A percentile compares a stretch with the other conserved stretches of the same genome.
phyloP scores from a whole-genome alignment of 2,329 filamentous ascomycete species.

The Talaromyces albobiverticillius region DNA sequence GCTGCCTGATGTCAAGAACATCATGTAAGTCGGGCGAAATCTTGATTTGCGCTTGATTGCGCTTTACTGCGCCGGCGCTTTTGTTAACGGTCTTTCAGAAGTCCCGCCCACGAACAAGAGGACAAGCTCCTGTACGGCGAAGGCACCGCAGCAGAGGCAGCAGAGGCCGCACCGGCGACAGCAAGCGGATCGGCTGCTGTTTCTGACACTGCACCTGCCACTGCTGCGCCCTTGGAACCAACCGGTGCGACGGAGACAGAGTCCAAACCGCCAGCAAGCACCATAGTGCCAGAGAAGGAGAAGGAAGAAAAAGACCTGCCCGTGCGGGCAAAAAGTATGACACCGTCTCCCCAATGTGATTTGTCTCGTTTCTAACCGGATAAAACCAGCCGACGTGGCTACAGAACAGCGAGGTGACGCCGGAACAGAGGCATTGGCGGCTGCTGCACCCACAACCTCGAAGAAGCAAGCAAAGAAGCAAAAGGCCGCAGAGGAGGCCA shows the following conservation, averaged over 20 bases:
- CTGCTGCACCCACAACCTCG: not conserved
- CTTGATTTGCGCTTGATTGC: too few relatives aligned
- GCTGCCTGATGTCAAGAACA: constrained; percentile 13
- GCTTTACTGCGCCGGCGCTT: not conserved
- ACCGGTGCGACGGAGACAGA: not conserved
- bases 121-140: constrained; percentile 10
- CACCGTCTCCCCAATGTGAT: not conserved
- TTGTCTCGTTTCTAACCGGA: not conserved
- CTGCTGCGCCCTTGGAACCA: not conserved
- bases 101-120: constrained; percentile 11
- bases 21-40: constrained; percentile 10
- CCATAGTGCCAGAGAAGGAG: not conserved
- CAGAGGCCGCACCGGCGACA: not conserved
- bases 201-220: not conserved
- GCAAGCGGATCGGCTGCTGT: constrained; percentile 5
- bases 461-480: not conserved
- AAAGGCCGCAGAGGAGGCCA: not conserved
- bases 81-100: not conserved
- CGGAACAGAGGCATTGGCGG: constrained; percentile 9
- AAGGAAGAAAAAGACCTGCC: not conserved
- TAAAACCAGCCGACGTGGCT: not conserved
- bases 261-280: not conserved
- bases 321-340: constrained; percentile 10
- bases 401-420: constrained; percentile 2
- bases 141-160: not conserved